These are phyloP conservation scores for Paraconiothyrium brasiliense DNA, from an alignment of 2,329 filamentous ascomycete species.

Conservation along the genomic window DNA sequence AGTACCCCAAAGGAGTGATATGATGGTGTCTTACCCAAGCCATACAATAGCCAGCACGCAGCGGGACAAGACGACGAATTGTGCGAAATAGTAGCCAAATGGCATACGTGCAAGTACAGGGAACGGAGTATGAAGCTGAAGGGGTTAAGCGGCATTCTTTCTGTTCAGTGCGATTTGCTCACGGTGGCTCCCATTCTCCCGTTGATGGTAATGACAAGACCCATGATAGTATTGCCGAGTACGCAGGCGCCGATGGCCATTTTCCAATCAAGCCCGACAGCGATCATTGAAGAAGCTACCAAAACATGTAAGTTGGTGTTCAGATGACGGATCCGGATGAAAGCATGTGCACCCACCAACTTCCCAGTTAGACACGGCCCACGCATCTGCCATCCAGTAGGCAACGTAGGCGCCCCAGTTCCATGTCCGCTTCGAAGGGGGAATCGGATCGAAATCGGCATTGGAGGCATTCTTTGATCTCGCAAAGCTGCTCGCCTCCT, in stretches of 20 bases:
- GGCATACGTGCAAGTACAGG: conserved; percentile 35
- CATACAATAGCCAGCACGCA: conserved; percentile 49
- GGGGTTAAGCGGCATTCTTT: conserved; percentile 14
- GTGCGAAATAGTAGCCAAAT: conserved; percentile 38
- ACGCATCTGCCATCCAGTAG: conserved; percentile 54
- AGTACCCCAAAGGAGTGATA: conserved; percentile 13
- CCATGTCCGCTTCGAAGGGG: conserved; percentile 51
- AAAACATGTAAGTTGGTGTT: not conserved
- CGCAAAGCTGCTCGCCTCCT: conserved; percentile 49
- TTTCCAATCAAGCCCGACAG: conserved; percentile 37
- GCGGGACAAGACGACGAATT: conserved; percentile 42
- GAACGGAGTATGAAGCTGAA: conserved; percentile 36
- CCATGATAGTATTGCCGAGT: conserved; percentile 42
- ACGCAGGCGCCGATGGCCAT: conserved; percentile 47
- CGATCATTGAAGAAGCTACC: conserved; percentile 40
- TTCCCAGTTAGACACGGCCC: conserved; percentile 52
- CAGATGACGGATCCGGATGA: not conserved
- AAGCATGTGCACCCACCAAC: conserved; percentile 33
- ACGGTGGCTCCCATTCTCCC: conserved; percentile 38
- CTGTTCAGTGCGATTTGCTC: conserved; percentile 3
- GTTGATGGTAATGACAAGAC: conserved; percentile 39
- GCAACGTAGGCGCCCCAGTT: conserved; percentile 45
- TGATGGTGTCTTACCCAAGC: conserved; percentile 35
- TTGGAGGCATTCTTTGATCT: conserved; percentile 45
- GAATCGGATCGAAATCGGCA: conserved; percentile 51